Conservation (phyloP, 495 filamentous ascomycete species). For the Pseudevernia furfuracea region DNA sequence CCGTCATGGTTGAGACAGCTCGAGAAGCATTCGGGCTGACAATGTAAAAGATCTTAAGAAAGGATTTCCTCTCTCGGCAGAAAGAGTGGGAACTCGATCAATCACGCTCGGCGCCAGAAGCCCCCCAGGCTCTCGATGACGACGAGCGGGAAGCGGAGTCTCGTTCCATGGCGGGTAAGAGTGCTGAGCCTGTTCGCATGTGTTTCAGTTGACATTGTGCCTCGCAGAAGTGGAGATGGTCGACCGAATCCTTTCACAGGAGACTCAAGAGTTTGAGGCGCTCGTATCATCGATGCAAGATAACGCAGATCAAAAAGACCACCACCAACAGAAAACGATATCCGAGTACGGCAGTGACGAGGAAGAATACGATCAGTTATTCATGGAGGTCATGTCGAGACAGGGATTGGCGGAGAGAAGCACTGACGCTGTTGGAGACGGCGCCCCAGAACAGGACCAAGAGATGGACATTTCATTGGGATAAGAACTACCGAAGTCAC, state of each 20-base stretch:
- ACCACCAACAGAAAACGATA: not conserved
- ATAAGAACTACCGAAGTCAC: not conserved
- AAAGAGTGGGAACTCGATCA: slow-evolving; percentile 34
- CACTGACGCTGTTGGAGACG: not conserved
- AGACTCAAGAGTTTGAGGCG: slow-evolving; percentile 53
- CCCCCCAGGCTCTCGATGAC: slow-evolving; percentile 22
- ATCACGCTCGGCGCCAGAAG: slow-evolving; percentile 29
- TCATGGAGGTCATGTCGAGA: slow-evolving; percentile 42
- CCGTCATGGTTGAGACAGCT: not conserved
- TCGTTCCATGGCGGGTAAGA: slow-evolving; percentile 5
- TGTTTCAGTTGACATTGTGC: not conserved
- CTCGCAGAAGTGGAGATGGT: slow-evolving; percentile 30
- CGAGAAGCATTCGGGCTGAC: not conserved
- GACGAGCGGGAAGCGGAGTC: slow-evolving; percentile 38
- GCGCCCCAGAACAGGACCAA: not conserved
- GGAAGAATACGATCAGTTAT: slow-evolving; percentile 53
- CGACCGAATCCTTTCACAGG: slow-evolving; percentile 44
- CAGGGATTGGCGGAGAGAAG: slow-evolving; percentile 18
- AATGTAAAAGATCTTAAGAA: slow-evolving; percentile 37
- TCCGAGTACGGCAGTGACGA: slow-evolving; percentile 32
- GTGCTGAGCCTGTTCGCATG: not conserved
- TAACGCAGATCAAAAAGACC: not conserved
- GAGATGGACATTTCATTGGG: slow-evolving; percentile 21
- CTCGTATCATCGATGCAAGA: slow-evolving; percentile 40
- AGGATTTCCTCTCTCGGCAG: slow-evolving; percentile 39